A percentile compares a stretch with the other conserved stretches of the same genome.
Evolutionary conservation across 768 basidiomycete species (phyloP).

Genomic region (Russula vinacea): DNA sequence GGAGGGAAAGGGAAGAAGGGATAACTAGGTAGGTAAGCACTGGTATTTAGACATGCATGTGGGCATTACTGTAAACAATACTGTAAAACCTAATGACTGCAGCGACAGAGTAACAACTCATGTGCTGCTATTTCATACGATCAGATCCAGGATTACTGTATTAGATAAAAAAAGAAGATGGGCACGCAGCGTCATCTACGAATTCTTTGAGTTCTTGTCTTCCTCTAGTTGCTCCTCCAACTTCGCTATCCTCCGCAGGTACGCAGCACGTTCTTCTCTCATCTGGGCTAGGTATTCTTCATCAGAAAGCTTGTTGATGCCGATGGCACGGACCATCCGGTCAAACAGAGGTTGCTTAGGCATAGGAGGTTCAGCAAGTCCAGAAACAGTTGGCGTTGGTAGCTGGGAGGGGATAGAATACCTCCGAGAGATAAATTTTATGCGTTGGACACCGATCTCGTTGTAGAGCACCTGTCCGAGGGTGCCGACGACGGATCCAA

Average conservation of each 20-base stretch:
- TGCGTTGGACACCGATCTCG: conserved; percentile 56
- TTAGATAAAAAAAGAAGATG: background rate
- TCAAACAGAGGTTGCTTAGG: conserved; percentile 37
- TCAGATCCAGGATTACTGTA: too few species aligned
- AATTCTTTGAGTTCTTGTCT: conserved; percentile 38
- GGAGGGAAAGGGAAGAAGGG: too few species aligned
- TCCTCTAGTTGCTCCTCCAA: conserved; percentile 45
- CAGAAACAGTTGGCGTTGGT: background rate
- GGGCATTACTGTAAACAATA: too few species aligned
- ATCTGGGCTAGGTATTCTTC: conserved; percentile 67
- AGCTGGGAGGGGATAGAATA: conserved; percentile 16
- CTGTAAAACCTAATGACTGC: too few species aligned
- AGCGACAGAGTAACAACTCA: too few species aligned
- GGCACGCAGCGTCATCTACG: conserved; percentile 5
- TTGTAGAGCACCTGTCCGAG: conserved; percentile 69
- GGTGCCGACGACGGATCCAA: conserved; percentile 56
- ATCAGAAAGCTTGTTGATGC: conserved; percentile 59
- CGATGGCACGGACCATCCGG: conserved; percentile 45
- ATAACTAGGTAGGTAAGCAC: too few species aligned
- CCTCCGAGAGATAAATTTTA: conserved; percentile 53
- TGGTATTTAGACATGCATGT: too few species aligned
- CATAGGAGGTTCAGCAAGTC: background rate
- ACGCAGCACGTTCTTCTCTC: conserved; percentile 51
- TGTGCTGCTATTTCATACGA: too few species aligned
- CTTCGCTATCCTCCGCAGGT: conserved; percentile 56